Base-by-base conservation (phyloP, 805 yeast genomes). In the Teunomyces pallodes region DNA sequence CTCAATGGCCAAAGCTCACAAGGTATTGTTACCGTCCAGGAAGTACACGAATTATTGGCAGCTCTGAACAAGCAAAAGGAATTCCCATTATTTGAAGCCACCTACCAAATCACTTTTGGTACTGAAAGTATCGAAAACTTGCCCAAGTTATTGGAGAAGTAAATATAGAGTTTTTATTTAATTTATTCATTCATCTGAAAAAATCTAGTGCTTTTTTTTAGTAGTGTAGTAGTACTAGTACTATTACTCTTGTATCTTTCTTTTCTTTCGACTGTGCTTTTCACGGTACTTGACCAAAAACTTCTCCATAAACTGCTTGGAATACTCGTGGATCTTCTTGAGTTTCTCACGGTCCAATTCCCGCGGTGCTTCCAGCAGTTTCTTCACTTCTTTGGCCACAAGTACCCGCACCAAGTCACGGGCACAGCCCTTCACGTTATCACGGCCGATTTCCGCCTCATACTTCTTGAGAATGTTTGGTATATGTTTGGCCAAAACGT, bases 381-480 rank as follows among this genome's bases (percentile, higher is more conserved):
- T 70, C 49, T 76, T 77, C 48, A 77, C 43, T 63, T 90, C 97
- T 62, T 92, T 94, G 4, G 76, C 75, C 0, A 83, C 80, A 39
- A 94, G 70, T 0, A 73, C 67, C 53, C 82, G 79, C 4, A 85
- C 90, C 48, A 92, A 81, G 43, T 90, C 96, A 51, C 82, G 79
- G 2, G 96, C 88, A 66, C 90, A 86, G 33, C 77, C 77, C 66
- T 91, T 92, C 45, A 89, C 60, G 47, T 81, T 76, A 4, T 87
- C 96, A 49, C 81, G 83, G 4, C 90, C 90, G 17, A 92, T 72
- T 46, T 82, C 83, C 2, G 72, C 61, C 54, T 81, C 85, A 63
- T 86, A 81, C 54, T 80, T 81, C 54, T 83, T 82, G 46, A 91
- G 74, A 59, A 87, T 65, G 58, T 90, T 90, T 8, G 97, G 97